Base-by-base conservation (phyloP, 1,284 basidiomycete species). In the Cutaneotrichosporon arboriforme region DNA sequence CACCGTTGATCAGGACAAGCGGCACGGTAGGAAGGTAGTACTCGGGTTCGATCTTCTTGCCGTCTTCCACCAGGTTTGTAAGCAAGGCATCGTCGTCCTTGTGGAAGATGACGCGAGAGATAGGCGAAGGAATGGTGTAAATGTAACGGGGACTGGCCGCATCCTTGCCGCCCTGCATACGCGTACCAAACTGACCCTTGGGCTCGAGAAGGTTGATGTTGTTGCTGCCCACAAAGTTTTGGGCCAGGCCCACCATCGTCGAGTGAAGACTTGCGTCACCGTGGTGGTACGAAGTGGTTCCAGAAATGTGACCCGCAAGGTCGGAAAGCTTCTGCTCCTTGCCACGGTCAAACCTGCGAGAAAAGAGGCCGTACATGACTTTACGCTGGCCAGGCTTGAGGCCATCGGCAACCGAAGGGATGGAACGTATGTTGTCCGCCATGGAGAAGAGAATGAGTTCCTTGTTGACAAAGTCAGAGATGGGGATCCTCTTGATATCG, bases 301-400 rank as follows among this genome's bases (percentile, higher is more conserved):
- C 94, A 7, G 85, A 83, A 51, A 98, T 87, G 73, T 96, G 97
- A 76, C 94, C 96, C 51, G 87, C 86, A 15, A 98, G 83, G 80
- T 97, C 93, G 2, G 87, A 89, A 51, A 99, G 96, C 81, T 97
- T 98, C 78, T 97, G 85, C 75, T 97, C 90, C 63, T 83, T 84
- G 76, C 86, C 90, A 60, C 97, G 77, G 62, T 97, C 97, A 10
- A 31, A 31, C 26, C 10, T 31, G 58, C 90, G 84, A 77, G 90
- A 94, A 81, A 97, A 98, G 75, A 88, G 92, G 63, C 81, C 88
- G 81, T 89, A 98, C 34, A 98, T 82, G 51, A 99, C 90, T 74
- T 99, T 99, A 51, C 96, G 82, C 72, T 99, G 96, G 74, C 93
- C 94, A n/a, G 96, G 96, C 76, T 99, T 99, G 61, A 99, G 79